phyloP scores from a whole-genome alignment of 179 eudicot genomes.

The Camellia oleifera region DNA sequence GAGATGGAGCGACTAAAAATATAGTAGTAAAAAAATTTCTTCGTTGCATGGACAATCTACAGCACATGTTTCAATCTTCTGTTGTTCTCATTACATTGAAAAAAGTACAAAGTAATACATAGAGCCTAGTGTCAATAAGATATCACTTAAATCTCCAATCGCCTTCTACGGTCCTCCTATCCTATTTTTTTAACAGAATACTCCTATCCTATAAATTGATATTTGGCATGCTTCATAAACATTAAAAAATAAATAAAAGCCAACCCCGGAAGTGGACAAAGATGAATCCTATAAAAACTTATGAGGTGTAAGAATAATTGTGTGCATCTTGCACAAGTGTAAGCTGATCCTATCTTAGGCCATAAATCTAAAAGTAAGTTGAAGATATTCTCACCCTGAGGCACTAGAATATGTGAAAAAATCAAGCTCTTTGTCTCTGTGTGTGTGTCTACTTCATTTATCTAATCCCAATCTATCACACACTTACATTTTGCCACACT shows the following conservation, averaged over 20 bases:
- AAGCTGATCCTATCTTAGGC: neutral
- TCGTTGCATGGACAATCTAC: neutral
- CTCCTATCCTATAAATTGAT: neutral
- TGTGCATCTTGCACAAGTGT: neutral
- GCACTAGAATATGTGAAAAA: neutral
- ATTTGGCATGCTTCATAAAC: neutral
- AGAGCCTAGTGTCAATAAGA: too few species aligned
- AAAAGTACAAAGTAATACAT: neutral
- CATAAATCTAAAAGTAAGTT: neutral
- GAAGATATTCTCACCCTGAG: neutral
- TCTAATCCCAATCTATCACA: neutral
- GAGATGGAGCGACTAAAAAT: neutral
- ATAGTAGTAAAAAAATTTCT: neutral
- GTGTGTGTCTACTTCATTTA: neutral
- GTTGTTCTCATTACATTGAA: neutral
- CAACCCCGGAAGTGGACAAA: neutral
- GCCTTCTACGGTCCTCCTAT: neutral
- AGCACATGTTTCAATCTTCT: conserved; percentile 3
- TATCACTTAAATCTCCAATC: neutral
- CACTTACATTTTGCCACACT: neutral
- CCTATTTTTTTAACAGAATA: neutral
- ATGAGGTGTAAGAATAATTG: neutral
- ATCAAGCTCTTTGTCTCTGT: neutral
- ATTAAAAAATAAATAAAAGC: neutral
- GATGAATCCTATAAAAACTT: neutral